Percentiles rank a stretch among this genome's conserved stretches.
These are phyloP conservation scores for Pseudofabraea citricarpa DNA, from an alignment of 2,329 filamentous ascomycete species.

Conservation along the genomic window DNA sequence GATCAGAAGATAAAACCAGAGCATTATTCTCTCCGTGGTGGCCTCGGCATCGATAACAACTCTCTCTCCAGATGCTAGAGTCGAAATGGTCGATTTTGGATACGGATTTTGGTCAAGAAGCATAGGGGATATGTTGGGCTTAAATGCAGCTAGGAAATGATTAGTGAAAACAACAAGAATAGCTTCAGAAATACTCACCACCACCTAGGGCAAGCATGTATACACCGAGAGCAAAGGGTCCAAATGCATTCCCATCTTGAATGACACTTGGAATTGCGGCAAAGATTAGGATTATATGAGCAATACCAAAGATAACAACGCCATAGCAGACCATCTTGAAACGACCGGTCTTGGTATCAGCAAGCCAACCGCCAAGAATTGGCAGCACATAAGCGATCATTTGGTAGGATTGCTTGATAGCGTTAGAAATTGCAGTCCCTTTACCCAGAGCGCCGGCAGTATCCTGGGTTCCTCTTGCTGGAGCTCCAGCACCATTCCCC, in stretches of 20 bases:
- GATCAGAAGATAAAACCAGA: slow-evolving; percentile 62
- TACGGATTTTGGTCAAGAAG: slow-evolving; percentile 52
- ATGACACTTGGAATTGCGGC: slow-evolving; percentile 16
- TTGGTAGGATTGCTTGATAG: slow-evolving; percentile 45
- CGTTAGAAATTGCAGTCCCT: slow-evolving; percentile 48
- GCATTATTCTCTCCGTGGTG: slow-evolving; percentile 43
- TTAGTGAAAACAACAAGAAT: slow-evolving; percentile 52
- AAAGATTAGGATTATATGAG: slow-evolving; percentile 52
- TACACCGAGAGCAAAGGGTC: slow-evolving; percentile 21
- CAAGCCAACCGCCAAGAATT: slow-evolving; percentile 45
- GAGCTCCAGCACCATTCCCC: slow-evolving; percentile 35
- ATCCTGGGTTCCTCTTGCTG: slow-evolving; percentile 22
- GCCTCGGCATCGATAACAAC: slow-evolving; percentile 56
- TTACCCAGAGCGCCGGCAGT: slow-evolving; percentile 54
- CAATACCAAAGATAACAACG: slow-evolving; percentile 50
- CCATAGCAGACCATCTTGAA: slow-evolving; percentile 53
- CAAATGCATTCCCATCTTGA: slow-evolving; percentile 53
- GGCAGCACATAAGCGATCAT: slow-evolving; percentile 46
- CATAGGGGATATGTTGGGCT: slow-evolving; percentile 61
- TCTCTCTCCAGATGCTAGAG: slow-evolving; percentile 49
- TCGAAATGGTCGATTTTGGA: slow-evolving; percentile 35
- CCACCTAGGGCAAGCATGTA: slow-evolving; percentile 22
- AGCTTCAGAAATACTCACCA: slow-evolving; percentile 30
- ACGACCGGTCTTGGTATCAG: slow-evolving; percentile 61
- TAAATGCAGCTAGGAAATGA: slow-evolving; percentile 58